Conservation (phyloP, 2,329 filamentous ascomycete species). For the Emmonsiellopsis sp. region DNA sequence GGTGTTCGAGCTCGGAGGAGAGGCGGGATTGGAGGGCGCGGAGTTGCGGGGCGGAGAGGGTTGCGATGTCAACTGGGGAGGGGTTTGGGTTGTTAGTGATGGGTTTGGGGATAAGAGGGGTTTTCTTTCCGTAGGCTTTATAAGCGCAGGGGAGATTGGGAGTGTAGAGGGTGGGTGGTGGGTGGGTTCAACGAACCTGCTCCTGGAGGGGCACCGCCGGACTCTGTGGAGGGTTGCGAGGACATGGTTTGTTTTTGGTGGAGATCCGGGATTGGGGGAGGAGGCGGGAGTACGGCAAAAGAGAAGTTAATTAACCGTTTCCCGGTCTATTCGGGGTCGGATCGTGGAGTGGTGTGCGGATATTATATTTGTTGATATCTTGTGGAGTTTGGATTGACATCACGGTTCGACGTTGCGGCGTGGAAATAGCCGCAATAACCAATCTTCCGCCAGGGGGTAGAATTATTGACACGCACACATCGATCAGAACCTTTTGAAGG, state of each 20-base stretch:
- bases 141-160: background rate
- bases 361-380: background rate
- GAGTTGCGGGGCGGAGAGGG: constrained; percentile 75
- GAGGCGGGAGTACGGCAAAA: background rate
- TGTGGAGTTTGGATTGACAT: background rate
- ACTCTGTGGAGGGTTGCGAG: constrained; percentile 16
- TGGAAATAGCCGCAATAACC: background rate
- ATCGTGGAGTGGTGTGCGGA: background rate
- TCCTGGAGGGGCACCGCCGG: constrained; percentile 19
- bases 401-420: background rate
- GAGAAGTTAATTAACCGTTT: background rate
- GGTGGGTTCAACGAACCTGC: constrained; percentile 1
- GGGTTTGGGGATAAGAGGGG: background rate
- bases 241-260: background rate
- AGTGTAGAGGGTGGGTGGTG: background rate
- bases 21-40: constrained; percentile 90
- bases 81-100: background rate
- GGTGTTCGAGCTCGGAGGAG: constrained; percentile 89
- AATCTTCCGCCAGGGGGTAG: background rate
- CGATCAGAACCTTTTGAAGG: background rate
- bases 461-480: background rate
- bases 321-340: background rate
- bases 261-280: background rate
- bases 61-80: constrained; percentile 58
- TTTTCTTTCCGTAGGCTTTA: background rate